These are phyloP conservation scores for Parietaria judaica DNA, from an alignment of 306 rosid genomes.

Conservation along the genomic window DNA sequence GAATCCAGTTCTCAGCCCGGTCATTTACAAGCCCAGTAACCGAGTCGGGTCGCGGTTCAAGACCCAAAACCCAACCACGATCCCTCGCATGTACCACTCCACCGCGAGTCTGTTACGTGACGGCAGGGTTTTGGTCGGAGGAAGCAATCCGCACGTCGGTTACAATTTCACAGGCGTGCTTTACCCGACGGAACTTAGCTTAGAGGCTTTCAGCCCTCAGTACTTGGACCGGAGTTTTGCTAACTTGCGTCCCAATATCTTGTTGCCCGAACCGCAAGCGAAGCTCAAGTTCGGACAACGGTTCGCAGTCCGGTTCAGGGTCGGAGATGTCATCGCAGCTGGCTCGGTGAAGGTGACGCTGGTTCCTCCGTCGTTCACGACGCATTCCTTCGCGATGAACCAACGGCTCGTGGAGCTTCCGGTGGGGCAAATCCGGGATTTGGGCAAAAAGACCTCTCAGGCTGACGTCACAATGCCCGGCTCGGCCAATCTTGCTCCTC, in stretches of 20 bases:
- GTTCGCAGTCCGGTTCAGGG: slow-evolving; percentile 14
- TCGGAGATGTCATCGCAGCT: background rate
- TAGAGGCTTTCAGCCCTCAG: slow-evolving; percentile 34
- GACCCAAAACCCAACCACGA: slow-evolving; percentile 26
- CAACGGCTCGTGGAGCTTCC: slow-evolving; percentile 47
- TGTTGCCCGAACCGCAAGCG: slow-evolving; percentile 12
- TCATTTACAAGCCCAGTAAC: slow-evolving; percentile 25
- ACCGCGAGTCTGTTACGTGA: slow-evolving; percentile 50
- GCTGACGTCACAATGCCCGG: slow-evolving; percentile 34
- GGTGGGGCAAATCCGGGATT: slow-evolving; percentile 9
- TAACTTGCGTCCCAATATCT: slow-evolving; percentile 22
- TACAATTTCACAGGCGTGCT: slow-evolving; percentile 37
- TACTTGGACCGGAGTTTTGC: slow-evolving; percentile 22
- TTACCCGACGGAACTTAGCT: slow-evolving; percentile 33
- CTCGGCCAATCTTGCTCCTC: slow-evolving; percentile 48
- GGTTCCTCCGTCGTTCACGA: slow-evolving; percentile 57
- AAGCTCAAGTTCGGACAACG: slow-evolving; percentile 13
- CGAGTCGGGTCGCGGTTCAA: slow-evolving; percentile 38
- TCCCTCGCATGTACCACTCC: slow-evolving; percentile 58
- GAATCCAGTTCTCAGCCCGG: slow-evolving; percentile 37
- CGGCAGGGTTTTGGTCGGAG: slow-evolving; percentile 56
- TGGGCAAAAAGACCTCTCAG: slow-evolving; percentile 24
- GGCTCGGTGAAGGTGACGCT: slow-evolving; percentile 35
- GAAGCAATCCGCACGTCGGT: slow-evolving; percentile 46
- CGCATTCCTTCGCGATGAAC: slow-evolving; percentile 82